A percentile compares a stretch with the other conserved stretches of the same genome.
Evolutionary conservation across 768 basidiomycete species (phyloP).

Genomic region (Stropharia rugosoannulata): DNA sequence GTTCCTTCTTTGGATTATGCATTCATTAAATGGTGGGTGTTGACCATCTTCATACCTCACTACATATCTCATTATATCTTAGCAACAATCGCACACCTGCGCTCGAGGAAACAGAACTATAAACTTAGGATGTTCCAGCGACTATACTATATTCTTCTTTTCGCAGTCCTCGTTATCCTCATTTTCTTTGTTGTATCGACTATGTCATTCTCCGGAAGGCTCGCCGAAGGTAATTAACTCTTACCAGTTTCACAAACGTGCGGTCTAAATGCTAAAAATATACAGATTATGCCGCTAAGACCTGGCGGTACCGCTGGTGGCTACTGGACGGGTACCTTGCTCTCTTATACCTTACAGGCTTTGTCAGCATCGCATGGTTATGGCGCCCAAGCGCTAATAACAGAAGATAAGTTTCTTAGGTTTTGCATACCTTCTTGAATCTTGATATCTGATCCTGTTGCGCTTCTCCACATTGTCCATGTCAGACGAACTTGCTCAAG

Average conservation of each 20-base stretch:
- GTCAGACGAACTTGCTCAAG: constrained; percentile 95
- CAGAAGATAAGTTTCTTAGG: constrained; percentile 62
- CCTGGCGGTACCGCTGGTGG: constrained; percentile 94
- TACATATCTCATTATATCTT: constrained; percentile 8
- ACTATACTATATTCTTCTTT: constrained; percentile 82
- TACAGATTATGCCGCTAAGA: constrained; percentile 86
- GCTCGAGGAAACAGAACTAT: constrained; percentile 81
- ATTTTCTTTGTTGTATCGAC: constrained; percentile 94
- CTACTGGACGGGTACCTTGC: constrained; percentile 94
- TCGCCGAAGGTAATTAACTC: constrained; percentile 72
- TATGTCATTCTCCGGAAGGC: constrained; percentile 85
- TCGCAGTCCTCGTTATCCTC: constrained; percentile 76
- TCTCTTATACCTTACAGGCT: constrained; percentile 81
- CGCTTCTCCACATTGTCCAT: constrained; percentile 73
- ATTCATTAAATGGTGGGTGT: constrained; percentile 77
- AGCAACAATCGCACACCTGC: constrained; percentile 89
- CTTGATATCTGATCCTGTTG: constrained; percentile 20
- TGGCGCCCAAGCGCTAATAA: constrained; percentile 95
- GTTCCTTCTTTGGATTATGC: constrained; percentile 95
- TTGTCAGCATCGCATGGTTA: constrained; percentile 79
- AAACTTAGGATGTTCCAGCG: constrained; percentile 88
- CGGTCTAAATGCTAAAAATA: constrained; percentile 4
- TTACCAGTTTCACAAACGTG: neutral
- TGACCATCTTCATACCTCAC: neutral
- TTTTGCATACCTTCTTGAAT: constrained; percentile 14